Base-by-base conservation (phyloP, 768 basidiomycete genomes). In the Cystofilobasidium ferigula region DNA sequence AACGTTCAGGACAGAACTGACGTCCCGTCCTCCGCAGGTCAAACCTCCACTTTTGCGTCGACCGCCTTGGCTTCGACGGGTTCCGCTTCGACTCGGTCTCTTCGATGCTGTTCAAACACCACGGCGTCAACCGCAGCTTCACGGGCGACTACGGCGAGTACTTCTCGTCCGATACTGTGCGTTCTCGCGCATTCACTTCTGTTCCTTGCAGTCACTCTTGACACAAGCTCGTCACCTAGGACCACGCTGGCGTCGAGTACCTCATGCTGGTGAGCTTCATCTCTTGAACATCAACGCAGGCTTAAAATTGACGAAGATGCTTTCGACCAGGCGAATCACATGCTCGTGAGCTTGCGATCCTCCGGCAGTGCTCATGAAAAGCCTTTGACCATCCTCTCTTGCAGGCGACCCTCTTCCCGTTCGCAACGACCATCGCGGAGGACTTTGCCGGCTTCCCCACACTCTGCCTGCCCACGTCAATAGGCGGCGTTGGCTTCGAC, bases 381-480 rank as follows among this genome's bases (percentile, higher is more conserved):
- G 16, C 10, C 13, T 24, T 47, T 20, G 6, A 30, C 5, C 57
- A n/a, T 42, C n/a, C n/a, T n/a, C n/a, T n/a, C n/a, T n/a, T n/a
- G 30, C 42, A 67, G 65, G 45, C 43, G 16, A 63, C 67, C 22
- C 26, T 68, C 10, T 68, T 68, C 42, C 57, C 61, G 30, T 68
- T 62, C 38, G 30, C 45, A 13, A 63, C 69, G n/a, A 70, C 69
- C 14, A 69, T 70, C 40, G 69, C 69, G 22, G 69, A 70, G 32
- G 69, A 70, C 53, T 63, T 69, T 34, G 66, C 69, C 30, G 69
- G 69, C n/a, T 68, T 64, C 22, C 69, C 69, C 20, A 70, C 69
- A 10, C 60, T 70, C 20, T 47, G 54, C 24, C 54, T 62, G 28
- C 63, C 67, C 5, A 60, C 64, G 7, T 3, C 32, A 13, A 56